A percentile compares a stretch with the other conserved stretches of the same genome.
Conservation (phyloP, 1,284 basidiomycete genomes). For the Cutaneotrichosporon daszewskae region DNA sequence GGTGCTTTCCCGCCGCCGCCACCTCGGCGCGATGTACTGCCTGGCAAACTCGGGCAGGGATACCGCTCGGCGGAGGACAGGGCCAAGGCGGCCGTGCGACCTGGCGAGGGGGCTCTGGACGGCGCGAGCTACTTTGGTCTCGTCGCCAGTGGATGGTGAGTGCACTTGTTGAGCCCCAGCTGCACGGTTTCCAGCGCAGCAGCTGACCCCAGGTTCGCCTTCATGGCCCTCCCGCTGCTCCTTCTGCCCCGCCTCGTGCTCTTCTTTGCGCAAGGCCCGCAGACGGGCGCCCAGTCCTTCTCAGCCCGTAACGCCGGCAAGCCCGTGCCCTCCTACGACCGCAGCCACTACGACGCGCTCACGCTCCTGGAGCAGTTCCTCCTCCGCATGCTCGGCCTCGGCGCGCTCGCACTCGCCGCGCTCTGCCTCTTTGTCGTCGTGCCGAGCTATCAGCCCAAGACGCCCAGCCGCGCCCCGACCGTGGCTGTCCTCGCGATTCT, state of each 20-base stretch:
- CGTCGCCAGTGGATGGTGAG: constrained; percentile 34
- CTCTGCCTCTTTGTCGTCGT: constrained; percentile 36
- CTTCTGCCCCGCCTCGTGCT: constrained; percentile 45
- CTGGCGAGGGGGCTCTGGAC: constrained; percentile 37
- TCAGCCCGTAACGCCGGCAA: constrained; percentile 1
- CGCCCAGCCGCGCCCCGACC: constrained; percentile 28
- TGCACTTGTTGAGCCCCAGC: constrained; percentile 1
- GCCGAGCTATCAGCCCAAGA: constrained; percentile 26
- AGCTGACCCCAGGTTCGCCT: constrained; percentile 29
- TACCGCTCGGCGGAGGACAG: constrained; percentile 37
- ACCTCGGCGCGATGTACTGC: constrained; percentile 20
- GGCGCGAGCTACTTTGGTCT: constrained; percentile 31
- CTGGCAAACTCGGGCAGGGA: constrained; percentile 23
- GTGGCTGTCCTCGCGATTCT: constrained; percentile 35
- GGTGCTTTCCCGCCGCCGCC: constrained; percentile 17
- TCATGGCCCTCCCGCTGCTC: constrained; percentile 38
- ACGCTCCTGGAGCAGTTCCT: constrained; percentile 40
- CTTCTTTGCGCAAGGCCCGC: constrained; percentile 41
- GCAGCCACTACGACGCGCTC: constrained; percentile 39
- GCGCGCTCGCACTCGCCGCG: constrained; percentile 32
- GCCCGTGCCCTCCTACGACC: constrained; percentile 11
- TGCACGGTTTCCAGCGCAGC: neutral
- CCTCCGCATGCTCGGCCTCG: constrained; percentile 34
- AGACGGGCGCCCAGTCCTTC: neutral
- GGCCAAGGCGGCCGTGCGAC: constrained; percentile 36